These are phyloP conservation scores for Solanum aculeatissimum DNA, from an alignment of 305 asterid genomes.

Conservation along the genomic window DNA sequence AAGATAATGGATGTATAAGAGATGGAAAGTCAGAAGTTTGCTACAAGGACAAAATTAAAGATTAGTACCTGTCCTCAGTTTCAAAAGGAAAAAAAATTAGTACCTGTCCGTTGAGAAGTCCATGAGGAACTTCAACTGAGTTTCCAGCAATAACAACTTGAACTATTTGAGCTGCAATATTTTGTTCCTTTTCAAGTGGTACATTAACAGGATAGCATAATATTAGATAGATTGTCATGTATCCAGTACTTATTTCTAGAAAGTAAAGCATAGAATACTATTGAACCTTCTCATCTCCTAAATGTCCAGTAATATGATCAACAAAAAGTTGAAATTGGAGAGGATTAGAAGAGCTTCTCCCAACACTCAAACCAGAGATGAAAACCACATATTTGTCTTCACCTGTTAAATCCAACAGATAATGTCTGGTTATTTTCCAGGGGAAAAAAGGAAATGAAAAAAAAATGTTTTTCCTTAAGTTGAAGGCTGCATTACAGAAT, in stretches of 20 bases:
- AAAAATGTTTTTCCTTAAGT: not conserved
- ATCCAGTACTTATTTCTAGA: not conserved
- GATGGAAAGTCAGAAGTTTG: not conserved
- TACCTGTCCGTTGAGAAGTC: conserved; percentile 93
- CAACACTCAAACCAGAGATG: conserved; percentile 80
- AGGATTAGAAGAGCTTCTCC: conserved; percentile 73
- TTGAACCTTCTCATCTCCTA: conserved; percentile 84
- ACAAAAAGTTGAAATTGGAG: conserved; percentile 84
- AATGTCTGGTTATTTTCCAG: not conserved
- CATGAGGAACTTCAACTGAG: conserved; percentile 64
- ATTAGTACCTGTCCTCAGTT: conserved; percentile 83
- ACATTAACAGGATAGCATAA: conserved; percentile 6
- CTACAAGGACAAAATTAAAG: too few species aligned
- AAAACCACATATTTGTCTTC: conserved; percentile 85
- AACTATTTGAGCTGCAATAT: conserved; percentile 78
- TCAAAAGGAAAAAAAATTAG: too few species aligned
- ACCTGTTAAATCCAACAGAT: conserved; percentile 29
- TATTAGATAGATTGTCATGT: conserved; percentile 7
- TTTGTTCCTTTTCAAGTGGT: conserved; percentile 57
- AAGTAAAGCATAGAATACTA: conserved; percentile 7
- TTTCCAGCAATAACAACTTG: conserved; percentile 89
- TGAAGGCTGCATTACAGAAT: not conserved
- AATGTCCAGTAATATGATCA: conserved; percentile 96
- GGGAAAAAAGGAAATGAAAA: not conserved
- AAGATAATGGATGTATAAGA: not conserved